These are phyloP conservation scores for Tylopilus felleus DNA, from an alignment of 768 basidiomycete species.

Conservation along the genomic window DNA sequence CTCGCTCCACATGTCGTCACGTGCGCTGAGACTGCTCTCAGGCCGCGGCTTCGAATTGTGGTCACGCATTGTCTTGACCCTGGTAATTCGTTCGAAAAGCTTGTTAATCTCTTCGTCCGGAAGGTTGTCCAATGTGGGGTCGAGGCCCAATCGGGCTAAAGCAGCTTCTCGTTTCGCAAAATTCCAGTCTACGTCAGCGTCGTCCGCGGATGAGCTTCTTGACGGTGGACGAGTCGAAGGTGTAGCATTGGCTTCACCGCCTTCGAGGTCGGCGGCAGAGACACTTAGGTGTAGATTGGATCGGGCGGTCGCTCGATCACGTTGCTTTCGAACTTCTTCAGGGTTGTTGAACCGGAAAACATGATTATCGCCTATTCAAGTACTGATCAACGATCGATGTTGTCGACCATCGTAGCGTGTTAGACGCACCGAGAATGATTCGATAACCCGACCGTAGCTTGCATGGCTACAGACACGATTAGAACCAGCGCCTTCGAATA, in stretches of 20 bases:
- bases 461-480: conserved; percentile 47
- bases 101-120: conserved; percentile 95
- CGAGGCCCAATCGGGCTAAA: conserved; percentile 77
- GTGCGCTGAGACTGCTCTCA: conserved; percentile 84
- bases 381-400: conserved; percentile 3
- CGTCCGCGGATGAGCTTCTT: conserved; percentile 62
- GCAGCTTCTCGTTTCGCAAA: conserved; percentile 95
- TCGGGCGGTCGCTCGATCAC: conserved; percentile 74
- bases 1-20: conserved; percentile 89
- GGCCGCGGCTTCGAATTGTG: conserved; percentile 78
- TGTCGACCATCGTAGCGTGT: not conserved
- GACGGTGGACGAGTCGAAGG: conserved; percentile 74
- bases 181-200: conserved; percentile 90
- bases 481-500: conserved; percentile 4
- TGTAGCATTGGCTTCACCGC: conserved; percentile 35
- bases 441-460: conserved; percentile 93
- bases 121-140: conserved; percentile 87
- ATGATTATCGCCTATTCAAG: conserved; percentile 80
- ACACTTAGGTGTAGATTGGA: conserved; percentile 66
- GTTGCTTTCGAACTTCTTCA: conserved; percentile 88
- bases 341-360: conserved; percentile 98
- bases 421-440: conserved; percentile 80
- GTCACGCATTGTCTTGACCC: conserved; percentile 84
- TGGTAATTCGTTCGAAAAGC: conserved; percentile 90
- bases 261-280: conserved; percentile 65